Evolutionary conservation across 805 yeast genomes (phyloP).

Genomic region (Zygosaccharomyces bailii): DNA sequence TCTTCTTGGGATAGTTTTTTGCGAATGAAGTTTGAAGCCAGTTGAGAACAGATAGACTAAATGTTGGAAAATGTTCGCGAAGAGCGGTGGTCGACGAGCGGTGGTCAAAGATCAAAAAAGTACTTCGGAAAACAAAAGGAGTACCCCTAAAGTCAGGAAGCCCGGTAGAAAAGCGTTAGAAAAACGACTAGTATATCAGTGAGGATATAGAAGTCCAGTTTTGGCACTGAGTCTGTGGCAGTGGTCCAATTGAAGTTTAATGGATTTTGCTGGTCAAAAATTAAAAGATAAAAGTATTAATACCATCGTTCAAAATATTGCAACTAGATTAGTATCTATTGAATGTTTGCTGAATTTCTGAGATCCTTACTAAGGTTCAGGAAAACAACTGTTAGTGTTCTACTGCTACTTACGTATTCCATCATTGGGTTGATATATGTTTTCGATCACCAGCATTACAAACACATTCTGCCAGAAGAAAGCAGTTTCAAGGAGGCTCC

Average conservation of each 20-base stretch:
- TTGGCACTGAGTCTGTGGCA: background rate
- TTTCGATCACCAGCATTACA: conserved; percentile 21
- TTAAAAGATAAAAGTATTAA: background rate
- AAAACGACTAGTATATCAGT: too few species aligned
- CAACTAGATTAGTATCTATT: too few species aligned
- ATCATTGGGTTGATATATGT: conserved; percentile 40
- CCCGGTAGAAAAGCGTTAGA: too few species aligned
- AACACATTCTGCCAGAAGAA: conserved; percentile 18
- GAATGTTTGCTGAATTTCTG: conserved; percentile 27
- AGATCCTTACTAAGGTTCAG: conserved; percentile 65
- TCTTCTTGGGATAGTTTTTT: background rate
- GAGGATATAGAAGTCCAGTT: background rate
- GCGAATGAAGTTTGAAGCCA: background rate
- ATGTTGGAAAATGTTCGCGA: background rate
- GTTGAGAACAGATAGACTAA: too few species aligned
- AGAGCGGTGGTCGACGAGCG: too few species aligned
- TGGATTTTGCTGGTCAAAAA: background rate
- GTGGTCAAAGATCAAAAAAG: background rate
- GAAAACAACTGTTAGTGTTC: conserved; percentile 62
- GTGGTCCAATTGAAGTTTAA: background rate
- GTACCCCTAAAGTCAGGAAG: too few species aligned
- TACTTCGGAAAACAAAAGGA: background rate
- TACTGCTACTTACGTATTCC: conserved; percentile 48
- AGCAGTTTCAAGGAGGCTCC: conserved; percentile 43
- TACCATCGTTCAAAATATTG: too few species aligned